phyloP scores from a whole-genome alignment of 495 filamentous ascomycete genomes.

The Halenospora varia region DNA sequence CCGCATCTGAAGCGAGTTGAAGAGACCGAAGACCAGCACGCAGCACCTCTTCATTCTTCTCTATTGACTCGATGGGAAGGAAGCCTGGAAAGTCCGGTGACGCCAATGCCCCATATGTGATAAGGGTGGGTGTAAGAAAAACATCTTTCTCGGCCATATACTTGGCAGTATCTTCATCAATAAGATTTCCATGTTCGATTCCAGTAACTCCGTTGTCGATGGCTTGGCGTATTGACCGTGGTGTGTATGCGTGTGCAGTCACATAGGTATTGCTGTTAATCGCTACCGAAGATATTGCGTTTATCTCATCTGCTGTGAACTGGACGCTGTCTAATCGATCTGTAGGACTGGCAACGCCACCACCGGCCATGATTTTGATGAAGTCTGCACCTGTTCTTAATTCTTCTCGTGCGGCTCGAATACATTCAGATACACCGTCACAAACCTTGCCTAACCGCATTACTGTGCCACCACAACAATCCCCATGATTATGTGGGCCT shows the following conservation, averaged over 20 bases:
- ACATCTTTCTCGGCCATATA: slow-evolving; percentile 42
- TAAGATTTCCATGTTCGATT: slow-evolving; percentile 54
- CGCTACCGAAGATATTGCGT: slow-evolving; percentile 43
- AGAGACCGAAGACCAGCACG: slow-evolving; percentile 40
- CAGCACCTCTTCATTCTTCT: slow-evolving; percentile 45
- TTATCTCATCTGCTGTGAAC: slow-evolving; percentile 48
- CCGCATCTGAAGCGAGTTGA: slow-evolving; percentile 40
- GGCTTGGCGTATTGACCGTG: slow-evolving; percentile 45
- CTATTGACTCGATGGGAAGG: slow-evolving; percentile 35
- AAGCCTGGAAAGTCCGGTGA: slow-evolving; percentile 37
- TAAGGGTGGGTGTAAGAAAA: slow-evolving; percentile 48
- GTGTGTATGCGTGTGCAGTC: slow-evolving; percentile 53
- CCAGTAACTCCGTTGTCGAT: slow-evolving; percentile 50
- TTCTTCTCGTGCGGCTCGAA: slow-evolving; percentile 46
- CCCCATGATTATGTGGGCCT: slow-evolving; percentile 30
- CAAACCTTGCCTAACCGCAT: slow-evolving; percentile 36
- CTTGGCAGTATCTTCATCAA: slow-evolving; percentile 45
- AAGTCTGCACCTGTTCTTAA: slow-evolving; percentile 49
- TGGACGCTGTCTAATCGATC: slow-evolving; percentile 46
- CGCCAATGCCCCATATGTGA: slow-evolving; percentile 48
- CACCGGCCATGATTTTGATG: slow-evolving; percentile 54
- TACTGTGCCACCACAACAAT: slow-evolving; percentile 39
- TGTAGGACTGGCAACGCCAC: slow-evolving; percentile 48
- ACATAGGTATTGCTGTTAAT: slow-evolving; percentile 46
- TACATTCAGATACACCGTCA: slow-evolving; percentile 48